Percentiles rank a stretch among this genome's conserved stretches.
Evolutionary conservation across 805 yeast genomes (phyloP).

Genomic region (Lipomyces oligophaga): DNA sequence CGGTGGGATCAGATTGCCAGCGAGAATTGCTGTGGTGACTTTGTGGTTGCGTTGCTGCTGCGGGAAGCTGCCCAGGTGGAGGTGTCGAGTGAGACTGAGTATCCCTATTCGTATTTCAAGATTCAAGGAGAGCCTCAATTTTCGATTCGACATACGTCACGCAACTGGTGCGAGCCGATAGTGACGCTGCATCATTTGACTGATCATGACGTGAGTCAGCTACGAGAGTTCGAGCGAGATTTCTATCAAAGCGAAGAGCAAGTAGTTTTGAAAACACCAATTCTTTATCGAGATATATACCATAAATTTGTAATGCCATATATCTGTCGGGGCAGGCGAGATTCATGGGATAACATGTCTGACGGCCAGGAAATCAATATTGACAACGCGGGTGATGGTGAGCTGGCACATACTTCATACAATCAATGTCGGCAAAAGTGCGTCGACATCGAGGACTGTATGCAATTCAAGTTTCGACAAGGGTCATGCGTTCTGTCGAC

Average conservation of each 20-base stretch:
- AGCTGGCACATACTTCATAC: conserved; percentile 7
- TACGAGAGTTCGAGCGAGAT: conserved; percentile 39
- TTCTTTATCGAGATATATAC: conserved; percentile 35
- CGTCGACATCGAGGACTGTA: conserved; percentile 30
- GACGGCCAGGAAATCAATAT: no score
- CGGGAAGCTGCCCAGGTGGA: conserved; percentile 8
- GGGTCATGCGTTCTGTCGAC: conserved; percentile 11
- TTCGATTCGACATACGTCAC: conserved; percentile 16
- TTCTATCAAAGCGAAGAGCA: conserved; percentile 16
- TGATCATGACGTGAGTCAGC: conserved; percentile 15
- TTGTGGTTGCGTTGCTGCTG: conserved; percentile 35
- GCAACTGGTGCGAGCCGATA: conserved; percentile 36
- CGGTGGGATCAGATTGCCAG: conserved; percentile 29
- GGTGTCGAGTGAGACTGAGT: not conserved
- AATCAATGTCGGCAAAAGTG: conserved; percentile 20
- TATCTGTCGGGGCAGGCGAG: conserved; percentile 25
- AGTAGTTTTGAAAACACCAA: no score
- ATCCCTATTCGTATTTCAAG: not conserved
- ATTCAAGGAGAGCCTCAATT: conserved; percentile 37
- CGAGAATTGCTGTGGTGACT: conserved; percentile 40
- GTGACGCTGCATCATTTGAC: conserved; percentile 37
- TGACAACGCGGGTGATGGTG: no score
- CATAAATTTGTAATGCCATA: conserved; percentile 38
- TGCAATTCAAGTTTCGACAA: conserved; percentile 20
- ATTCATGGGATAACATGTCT: conserved; percentile 33